These are phyloP conservation scores for Psilocybe cubensis DNA, from an alignment of 768 basidiomycete genomes.

Conservation along the genomic window DNA sequence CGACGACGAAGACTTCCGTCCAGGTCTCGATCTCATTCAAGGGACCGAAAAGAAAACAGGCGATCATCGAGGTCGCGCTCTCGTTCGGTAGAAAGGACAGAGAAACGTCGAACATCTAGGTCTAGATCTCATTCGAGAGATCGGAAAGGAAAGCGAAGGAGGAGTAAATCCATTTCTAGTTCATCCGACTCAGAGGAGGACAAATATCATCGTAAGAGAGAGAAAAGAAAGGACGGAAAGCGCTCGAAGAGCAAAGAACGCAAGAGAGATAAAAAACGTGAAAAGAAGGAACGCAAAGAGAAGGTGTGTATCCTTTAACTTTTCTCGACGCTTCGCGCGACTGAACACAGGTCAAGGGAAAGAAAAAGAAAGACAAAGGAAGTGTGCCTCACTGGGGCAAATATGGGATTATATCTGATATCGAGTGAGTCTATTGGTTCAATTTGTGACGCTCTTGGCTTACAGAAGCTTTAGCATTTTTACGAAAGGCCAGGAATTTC, in stretches of 20 bases:
- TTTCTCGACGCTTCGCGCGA: neutral
- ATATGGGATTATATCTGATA: slow-evolving; percentile 83
- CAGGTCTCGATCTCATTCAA: slow-evolving; percentile 35
- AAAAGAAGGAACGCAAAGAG: slow-evolving; percentile 76
- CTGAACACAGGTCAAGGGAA: slow-evolving; percentile 3
- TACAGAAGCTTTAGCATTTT: slow-evolving; percentile 59
- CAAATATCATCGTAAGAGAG: slow-evolving; percentile 46
- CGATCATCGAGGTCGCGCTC: slow-evolving; percentile 24
- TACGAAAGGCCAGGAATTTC: slow-evolving; percentile 84
- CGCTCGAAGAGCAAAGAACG: slow-evolving; percentile 48
- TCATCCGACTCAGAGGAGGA: slow-evolving; percentile 43
- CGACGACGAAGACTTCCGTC: slow-evolving; percentile 20
- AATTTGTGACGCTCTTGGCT: neutral
- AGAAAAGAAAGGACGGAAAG: slow-evolving; percentile 52
- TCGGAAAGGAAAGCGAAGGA: slow-evolving; percentile 21
- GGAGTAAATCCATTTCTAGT: slow-evolving; percentile 42
- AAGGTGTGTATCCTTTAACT: slow-evolving; percentile 36
- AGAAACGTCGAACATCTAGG: slow-evolving; percentile 22
- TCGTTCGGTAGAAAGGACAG: slow-evolving; percentile 29
- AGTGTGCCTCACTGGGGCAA: slow-evolving; percentile 84
- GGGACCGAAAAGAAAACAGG: slow-evolving; percentile 23
- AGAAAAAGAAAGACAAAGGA: slow-evolving; percentile 62
- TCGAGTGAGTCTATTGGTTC: slow-evolving; percentile 64
- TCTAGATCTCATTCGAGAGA: slow-evolving; percentile 32
- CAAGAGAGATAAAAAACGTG: slow-evolving; percentile 54